phyloP scores from a whole-genome alignment of 352 stramenopile genomes.

The Phytopythium aichiense region DNA sequence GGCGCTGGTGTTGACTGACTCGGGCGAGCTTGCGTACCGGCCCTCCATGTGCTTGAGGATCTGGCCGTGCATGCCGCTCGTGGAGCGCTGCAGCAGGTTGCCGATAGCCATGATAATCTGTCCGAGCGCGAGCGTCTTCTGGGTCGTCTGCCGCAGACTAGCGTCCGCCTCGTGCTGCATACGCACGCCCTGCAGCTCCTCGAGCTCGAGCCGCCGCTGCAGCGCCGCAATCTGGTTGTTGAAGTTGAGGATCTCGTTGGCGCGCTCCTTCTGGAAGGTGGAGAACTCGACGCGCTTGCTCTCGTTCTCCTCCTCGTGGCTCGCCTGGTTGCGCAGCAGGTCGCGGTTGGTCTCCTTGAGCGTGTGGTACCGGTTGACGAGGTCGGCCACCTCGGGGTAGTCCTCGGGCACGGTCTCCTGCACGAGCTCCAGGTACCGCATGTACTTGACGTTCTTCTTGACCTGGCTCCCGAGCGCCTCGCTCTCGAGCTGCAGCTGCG shows the following conservation, averaged over 20 bases:
- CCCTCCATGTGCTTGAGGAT: constrained; percentile 88
- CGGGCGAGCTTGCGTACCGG: constrained; percentile 10
- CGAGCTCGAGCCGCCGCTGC: constrained; percentile 72
- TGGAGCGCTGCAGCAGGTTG: constrained; percentile 80
- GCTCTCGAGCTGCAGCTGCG: constrained; percentile 57
- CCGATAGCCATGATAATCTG: constrained; percentile 89
- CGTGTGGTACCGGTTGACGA: constrained; percentile 91
- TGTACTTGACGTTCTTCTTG: constrained; percentile 85
- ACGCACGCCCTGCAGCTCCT: constrained; percentile 62
- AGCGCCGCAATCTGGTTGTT: constrained; percentile 90
- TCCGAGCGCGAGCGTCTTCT: constrained; percentile 89
- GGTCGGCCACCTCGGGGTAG: constrained; percentile 89
- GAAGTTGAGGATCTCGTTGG: constrained; percentile 91
- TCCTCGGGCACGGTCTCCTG: constrained; percentile 89
- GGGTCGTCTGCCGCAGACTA: constrained; percentile 81
- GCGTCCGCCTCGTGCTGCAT: constrained; percentile 89
- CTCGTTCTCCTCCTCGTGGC: constrained; percentile 87
- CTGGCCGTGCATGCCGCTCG: constrained; percentile 80
- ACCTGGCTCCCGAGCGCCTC: constrained; percentile 63
- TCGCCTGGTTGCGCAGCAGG: constrained; percentile 61
- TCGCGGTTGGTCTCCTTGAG: constrained; percentile 90
- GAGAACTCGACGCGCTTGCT: constrained; percentile 75
- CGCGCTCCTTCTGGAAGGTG: constrained; percentile 85
- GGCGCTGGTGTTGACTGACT: constrained; percentile 13
- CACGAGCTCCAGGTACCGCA: constrained; percentile 84